Conservation (phyloP, 2,329 filamentous ascomycete species). For the Xylariaceae sp. region DNA sequence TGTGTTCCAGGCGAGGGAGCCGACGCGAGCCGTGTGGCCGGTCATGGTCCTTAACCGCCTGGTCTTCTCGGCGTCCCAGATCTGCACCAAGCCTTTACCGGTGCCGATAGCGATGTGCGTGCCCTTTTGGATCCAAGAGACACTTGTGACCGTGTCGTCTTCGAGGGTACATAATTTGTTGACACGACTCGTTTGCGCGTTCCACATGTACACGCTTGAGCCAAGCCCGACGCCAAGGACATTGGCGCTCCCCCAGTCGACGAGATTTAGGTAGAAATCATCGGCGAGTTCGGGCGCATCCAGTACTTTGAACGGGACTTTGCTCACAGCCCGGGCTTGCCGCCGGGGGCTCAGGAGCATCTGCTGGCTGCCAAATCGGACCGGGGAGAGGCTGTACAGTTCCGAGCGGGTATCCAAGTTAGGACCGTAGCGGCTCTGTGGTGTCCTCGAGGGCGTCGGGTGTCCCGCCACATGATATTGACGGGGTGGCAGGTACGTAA, state of each 20-base stretch:
- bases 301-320: constrained; percentile 95
- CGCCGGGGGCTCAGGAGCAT: constrained; percentile 88
- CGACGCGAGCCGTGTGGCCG: constrained; percentile 87
- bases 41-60: constrained; percentile 91
- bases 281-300: constrained; percentile 94
- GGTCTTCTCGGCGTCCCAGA: constrained; percentile 89
- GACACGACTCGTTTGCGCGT: constrained; percentile 81
- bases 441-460: constrained; percentile 81
- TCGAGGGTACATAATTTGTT: constrained; percentile 89
- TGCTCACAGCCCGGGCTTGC: constrained; percentile 82
- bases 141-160: constrained; percentile 91
- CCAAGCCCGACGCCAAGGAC: constrained; percentile 88
- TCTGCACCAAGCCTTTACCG: constrained; percentile 88
- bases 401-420: constrained; percentile 88
- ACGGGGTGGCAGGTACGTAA: constrained; percentile 76
- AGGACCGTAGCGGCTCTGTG: constrained; percentile 76
- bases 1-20: constrained; percentile 93
- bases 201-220: constrained; percentile 97
- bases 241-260: constrained; percentile 96
- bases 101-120: constrained; percentile 95
- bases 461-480: constrained; percentile 68
- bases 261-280: constrained; percentile 94
- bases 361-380: constrained; percentile 85
- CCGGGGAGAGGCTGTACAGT: constrained; percentile 90
- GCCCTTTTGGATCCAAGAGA: constrained; percentile 96